Percentiles rank a stretch among this genome's conserved stretches.
These are phyloP conservation scores for Leptographium procerum DNA, from an alignment of 2,329 filamentous ascomycete species.

Conservation along the genomic window DNA sequence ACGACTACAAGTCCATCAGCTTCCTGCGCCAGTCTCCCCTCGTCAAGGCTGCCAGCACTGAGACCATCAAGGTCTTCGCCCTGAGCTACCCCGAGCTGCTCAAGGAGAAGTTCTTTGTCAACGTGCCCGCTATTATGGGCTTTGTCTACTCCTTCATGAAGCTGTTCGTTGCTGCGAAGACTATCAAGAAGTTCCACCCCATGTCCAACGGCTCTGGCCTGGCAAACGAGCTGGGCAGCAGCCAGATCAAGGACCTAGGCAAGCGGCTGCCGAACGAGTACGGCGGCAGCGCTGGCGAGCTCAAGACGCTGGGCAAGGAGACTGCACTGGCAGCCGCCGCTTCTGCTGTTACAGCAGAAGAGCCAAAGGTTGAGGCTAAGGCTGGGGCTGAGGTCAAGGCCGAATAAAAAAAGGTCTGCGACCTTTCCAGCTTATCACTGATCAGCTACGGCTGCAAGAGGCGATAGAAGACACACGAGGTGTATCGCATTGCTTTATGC, in stretches of 20 bases:
- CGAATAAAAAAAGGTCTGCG: background rate
- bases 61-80: constrained; percentile 72
- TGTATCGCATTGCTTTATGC: background rate
- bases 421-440: background rate
- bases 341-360: background rate
- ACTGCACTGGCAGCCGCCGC: constrained; percentile 13
- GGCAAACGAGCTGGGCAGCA: constrained; percentile 42
- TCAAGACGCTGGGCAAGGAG: constrained; percentile 16
- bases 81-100: constrained; percentile 83
- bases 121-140: constrained; percentile 83
- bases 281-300: constrained; percentile 53
- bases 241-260: constrained; percentile 44
- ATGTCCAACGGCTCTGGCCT: constrained; percentile 63
- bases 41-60: constrained; percentile 64
- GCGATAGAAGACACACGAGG: background rate
- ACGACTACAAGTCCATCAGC: constrained; percentile 82
- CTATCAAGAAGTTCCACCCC: constrained; percentile 69
- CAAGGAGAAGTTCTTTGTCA: constrained; percentile 88
- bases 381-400: background rate
- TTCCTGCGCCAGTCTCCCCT: constrained; percentile 73
- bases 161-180: constrained; percentile 61
- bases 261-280: constrained; percentile 62
- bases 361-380: background rate
- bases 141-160: constrained; percentile 72
- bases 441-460: background rate